Evolutionary conservation across 2,329 filamentous ascomycete species (phyloP), one percentile per base, ranked within the genome.

Genomic region (Colletotrichum sansevieriae): DNA sequence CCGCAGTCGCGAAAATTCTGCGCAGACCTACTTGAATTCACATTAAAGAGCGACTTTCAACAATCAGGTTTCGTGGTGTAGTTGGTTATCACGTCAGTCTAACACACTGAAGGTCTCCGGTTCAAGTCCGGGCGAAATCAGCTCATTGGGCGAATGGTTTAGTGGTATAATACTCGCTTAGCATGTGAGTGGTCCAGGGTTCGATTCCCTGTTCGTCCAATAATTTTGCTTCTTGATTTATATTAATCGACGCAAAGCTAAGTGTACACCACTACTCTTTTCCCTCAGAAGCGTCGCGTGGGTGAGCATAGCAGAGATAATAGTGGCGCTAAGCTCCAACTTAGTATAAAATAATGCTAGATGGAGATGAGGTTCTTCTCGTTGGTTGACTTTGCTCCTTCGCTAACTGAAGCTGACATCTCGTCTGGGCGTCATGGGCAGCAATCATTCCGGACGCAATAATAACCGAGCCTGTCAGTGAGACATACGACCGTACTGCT

Each of bases 1-100:
- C 93, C 43, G 83, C 78, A 57, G 25, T 10, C 15, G 49, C n/a
- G 29, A 37, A 37, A 6, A 94, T 92, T 80, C 88, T 88, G 68
- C 88, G 29, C 29, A 37, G 29, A 54, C 49, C 29, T 54, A 37
- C 29, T 54, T 0, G n/a, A 8, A 54, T 25, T 18, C 15, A 4
- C 10, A 37, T 5, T 12, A 35, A 6, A 5, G 2, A 0, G 0
- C 1, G 0, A 0, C 0, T 0, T 1, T 5, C 55, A 65, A 65
- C 55, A 68, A 60, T 3, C 12, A 22, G 65, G 62, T 68, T 63
- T 68, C 83, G 85, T 65, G 80, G 77, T 76, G 75, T 77, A 77
- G 81, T 82, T 82, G 81, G 80, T 82, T 82, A 82, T 82, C 81
- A 82, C 81, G 77, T 82, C 79, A 82, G 80, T 82, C 79, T 82